Conservation (phyloP, 306 rosid genomes). For the Alnus rubra region DNA sequence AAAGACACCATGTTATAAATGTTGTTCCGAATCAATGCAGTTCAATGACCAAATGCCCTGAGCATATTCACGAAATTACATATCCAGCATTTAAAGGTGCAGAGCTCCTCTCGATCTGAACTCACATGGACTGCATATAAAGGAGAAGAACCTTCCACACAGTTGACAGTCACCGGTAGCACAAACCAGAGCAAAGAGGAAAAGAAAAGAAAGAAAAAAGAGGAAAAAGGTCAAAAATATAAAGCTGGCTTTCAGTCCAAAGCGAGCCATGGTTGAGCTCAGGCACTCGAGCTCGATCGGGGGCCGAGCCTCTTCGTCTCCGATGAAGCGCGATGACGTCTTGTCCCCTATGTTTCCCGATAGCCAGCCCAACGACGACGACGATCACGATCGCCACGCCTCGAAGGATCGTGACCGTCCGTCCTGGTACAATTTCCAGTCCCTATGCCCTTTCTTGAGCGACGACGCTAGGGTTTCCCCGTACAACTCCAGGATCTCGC, state of each 20-base stretch:
- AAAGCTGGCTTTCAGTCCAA: slow-evolving; percentile 44
- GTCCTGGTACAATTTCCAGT: slow-evolving; percentile 46
- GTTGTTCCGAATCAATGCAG: background rate
- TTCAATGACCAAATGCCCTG: background rate
- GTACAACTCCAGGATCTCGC: slow-evolving; percentile 70
- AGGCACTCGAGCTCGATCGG: slow-evolving; percentile 73
- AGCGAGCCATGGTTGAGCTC: slow-evolving; percentile 90
- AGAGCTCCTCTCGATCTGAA: slow-evolving; percentile 19
- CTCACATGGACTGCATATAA: slow-evolving; percentile 18
- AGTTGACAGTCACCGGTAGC: background rate
- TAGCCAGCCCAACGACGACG: slow-evolving; percentile 49
- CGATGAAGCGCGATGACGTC: slow-evolving; percentile 82
- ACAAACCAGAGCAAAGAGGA: background rate
- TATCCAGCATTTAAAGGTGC: background rate
- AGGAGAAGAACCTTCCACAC: background rate
- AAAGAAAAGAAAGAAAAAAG: background rate
- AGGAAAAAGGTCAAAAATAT: background rate
- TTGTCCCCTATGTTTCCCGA: slow-evolving; percentile 65
- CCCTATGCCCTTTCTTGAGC: slow-evolving; percentile 45
- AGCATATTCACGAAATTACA: background rate
- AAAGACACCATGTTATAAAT: too few species aligned
- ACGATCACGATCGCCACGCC: slow-evolving; percentile 68
- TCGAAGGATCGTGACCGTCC: slow-evolving; percentile 81
- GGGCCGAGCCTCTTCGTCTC: slow-evolving; percentile 71
- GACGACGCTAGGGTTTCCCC: slow-evolving; percentile 85